A percentile compares a stretch with the other conserved stretches of the same genome.
Conservation (phyloP, 208 protist genomes). For the Porcisia hertigi region DNA sequence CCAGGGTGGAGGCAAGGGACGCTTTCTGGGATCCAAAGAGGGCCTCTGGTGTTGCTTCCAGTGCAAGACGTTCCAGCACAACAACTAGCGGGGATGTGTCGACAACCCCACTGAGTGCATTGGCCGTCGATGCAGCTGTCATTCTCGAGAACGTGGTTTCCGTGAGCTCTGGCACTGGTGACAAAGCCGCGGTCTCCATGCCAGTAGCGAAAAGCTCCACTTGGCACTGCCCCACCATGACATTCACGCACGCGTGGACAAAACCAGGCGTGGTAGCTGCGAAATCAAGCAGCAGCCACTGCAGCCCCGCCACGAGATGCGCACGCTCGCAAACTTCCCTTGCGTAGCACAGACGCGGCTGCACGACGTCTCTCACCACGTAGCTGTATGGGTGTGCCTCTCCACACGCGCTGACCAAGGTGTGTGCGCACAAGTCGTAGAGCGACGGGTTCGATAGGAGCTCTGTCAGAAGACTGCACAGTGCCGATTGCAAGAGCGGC, state of each 20-base stretch:
- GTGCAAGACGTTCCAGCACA: conserved; percentile 46
- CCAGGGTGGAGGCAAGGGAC: conserved; percentile 39
- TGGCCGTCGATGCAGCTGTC: background rate
- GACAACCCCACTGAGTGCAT: background rate
- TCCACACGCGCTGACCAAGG: conserved; percentile 17
- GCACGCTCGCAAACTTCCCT: background rate
- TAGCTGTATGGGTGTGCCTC: conserved; percentile 5
- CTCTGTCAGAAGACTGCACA: background rate
- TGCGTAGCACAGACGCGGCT: conserved; percentile 8
- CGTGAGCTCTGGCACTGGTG: background rate
- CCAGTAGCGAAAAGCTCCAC: conserved; percentile 15
- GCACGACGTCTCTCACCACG: background rate
- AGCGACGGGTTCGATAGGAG: conserved; percentile 25
- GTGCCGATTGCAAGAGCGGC: background rate
- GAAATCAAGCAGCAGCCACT: conserved; percentile 8
- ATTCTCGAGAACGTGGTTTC: background rate
- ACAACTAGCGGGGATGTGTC: conserved; percentile 23
- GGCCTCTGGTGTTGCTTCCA: conserved; percentile 39
- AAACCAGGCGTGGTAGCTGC: conserved; percentile 5
- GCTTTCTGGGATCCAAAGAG: conserved; percentile 46
- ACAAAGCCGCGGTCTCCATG: conserved; percentile 3
- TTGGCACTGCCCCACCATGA: conserved; percentile 15
- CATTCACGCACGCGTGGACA: conserved; percentile 17
- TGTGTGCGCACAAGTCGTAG: conserved; percentile 12
- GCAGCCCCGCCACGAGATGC: conserved; percentile 7